Conservation (phyloP, 148 eudicot species). For the Tetragonia tetragonoides region DNA sequence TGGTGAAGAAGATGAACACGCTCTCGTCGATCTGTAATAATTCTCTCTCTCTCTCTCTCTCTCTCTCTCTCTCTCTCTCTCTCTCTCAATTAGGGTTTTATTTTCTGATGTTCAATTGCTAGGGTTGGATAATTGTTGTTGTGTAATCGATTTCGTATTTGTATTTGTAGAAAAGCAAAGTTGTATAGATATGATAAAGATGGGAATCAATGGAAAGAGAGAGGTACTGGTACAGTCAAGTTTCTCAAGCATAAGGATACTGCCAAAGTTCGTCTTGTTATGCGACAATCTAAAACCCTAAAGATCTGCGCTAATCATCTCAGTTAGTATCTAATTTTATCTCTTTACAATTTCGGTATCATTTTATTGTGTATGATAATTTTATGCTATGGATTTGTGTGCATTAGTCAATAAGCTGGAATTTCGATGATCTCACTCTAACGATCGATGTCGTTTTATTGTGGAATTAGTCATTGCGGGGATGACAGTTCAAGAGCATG, state of each 20-base stretch:
- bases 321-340: conserved; percentile 31
- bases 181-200: conserved; percentile 90
- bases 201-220: conserved; percentile 93
- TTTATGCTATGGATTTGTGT: not conserved
- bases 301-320: conserved; percentile 96
- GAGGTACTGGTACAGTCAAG: conserved; percentile 81
- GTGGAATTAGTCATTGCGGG: conserved; percentile 46
- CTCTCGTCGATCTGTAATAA: conserved; percentile 65
- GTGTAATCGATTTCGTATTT: not conserved
- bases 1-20: conserved; percentile 77
- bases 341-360: not conserved
- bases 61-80: not conserved
- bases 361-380: not conserved
- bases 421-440: no score
- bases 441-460: not conserved
- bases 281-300: conserved; percentile 87
- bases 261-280: conserved; percentile 74
- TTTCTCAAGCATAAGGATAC: conserved; percentile 76
- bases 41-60: not conserved
- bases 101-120: not conserved
- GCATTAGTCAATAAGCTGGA: not conserved
- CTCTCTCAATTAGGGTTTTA: not conserved
- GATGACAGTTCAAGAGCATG: conserved; percentile 87
- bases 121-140: not conserved
- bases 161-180: conserved; percentile 55